These are phyloP conservation scores for Aspergillus ellipticus DNA, from an alignment of 495 filamentous ascomycete species.

Conservation along the genomic window DNA sequence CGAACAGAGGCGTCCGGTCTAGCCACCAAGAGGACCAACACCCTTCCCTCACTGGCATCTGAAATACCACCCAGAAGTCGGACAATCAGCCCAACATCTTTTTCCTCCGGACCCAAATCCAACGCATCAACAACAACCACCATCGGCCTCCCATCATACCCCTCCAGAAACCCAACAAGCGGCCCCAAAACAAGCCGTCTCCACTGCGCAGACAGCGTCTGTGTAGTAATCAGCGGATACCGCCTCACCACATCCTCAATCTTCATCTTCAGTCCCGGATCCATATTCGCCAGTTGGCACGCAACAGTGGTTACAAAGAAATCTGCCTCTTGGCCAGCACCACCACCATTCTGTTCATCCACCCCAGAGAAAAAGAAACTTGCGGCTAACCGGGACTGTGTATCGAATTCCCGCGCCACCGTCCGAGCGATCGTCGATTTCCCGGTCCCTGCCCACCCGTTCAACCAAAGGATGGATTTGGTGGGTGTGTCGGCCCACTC, in stretches of 20 bases:
- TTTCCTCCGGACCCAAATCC: neutral
- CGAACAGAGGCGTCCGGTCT: neutral
- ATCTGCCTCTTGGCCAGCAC: neutral
- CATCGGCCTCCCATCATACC: neutral
- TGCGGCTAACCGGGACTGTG: neutral
- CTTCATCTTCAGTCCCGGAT: neutral
- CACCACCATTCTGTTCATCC: neutral
- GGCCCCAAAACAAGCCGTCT: neutral
- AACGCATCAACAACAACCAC: neutral
- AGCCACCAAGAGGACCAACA: neutral
- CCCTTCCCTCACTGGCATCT: neutral
- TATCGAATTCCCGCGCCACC: neutral
- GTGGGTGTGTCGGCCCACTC: neutral
- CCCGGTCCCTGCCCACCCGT: conserved; percentile 6
- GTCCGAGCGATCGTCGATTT: conserved; percentile 11
- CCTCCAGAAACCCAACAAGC: neutral
- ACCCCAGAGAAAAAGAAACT: neutral
- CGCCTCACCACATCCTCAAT: neutral
- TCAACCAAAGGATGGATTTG: neutral
- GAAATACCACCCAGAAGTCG: neutral
- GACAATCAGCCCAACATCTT: neutral
- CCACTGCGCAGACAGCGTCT: neutral
- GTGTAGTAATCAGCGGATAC: neutral
- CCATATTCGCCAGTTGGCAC: neutral
- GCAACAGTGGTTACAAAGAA: neutral